Evolutionary conservation across 768 basidiomycete species (phyloP), one percentile per base, ranked within the genome.

Genomic region (Serendipita indica): DNA sequence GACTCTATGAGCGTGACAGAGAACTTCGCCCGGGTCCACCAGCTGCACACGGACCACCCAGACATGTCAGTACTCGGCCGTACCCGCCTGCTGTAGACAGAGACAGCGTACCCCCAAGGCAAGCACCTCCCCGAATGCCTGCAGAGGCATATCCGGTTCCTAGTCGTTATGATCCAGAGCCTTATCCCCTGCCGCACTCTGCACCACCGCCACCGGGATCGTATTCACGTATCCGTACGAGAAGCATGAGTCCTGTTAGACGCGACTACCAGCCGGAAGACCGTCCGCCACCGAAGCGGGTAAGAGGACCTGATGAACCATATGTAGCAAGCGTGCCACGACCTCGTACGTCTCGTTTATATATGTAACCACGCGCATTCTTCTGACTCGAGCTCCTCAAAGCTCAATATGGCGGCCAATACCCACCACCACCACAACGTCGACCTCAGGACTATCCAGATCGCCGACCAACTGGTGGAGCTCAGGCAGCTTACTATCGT

Each of bases 401-500:
- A n/a, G n/a, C n/a, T n/a, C n/a, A n/a, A n/a, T n/a, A n/a, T n/a
- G n/a, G n/a, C n/a, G n/a, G n/a, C n/a, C n/a, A n/a, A n/a, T n/a
- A n/a, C n/a, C n/a, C n/a, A 10, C 22, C 25, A 4, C 22, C 3
- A 30, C 49, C n/a, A 20, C 7, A 10, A 22, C 25, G 49, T 28
- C 22, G 49, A n/a, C 22, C 5, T 10, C 49, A 20, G 32, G 49
- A 54, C 22, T 54, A 54, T 33, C 32, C 4, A 30, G 49, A 54
- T 18, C 49, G 49, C 32, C 49, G 49, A 5, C 32, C 49, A 22
- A 10, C 32, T 30, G 22, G 25, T 25, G 49, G 49, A 10, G 20
- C 49, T 33, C 49, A 54, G n/a, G 25, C 22, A 12, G 49, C 22
- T 25, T 54, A 54, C n/a, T 54, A 54, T 54, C 49, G 49, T 27